These are phyloP conservation scores for Sugiyamaella neomexicana DNA, from an alignment of 1,139 yeast genomes.

Conservation along the genomic window DNA sequence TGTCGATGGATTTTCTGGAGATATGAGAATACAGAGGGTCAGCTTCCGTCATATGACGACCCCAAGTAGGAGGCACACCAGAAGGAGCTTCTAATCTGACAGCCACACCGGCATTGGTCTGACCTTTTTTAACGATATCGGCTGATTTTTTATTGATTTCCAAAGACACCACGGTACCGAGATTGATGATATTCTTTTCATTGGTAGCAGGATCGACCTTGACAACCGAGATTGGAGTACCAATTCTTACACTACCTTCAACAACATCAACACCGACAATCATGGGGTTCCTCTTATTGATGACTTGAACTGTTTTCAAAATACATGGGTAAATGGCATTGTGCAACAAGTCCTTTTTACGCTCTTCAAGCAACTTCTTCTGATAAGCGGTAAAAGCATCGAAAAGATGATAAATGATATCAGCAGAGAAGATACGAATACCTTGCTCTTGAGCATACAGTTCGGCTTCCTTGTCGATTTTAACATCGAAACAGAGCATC, in stretches of 20 bases:
- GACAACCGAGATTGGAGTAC: constrained; percentile 96
- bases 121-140: constrained; percentile 85
- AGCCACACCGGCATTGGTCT: constrained; percentile 97
- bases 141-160: constrained; percentile 92
- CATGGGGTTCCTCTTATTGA: constrained; percentile 99
- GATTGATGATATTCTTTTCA: constrained; percentile 65
- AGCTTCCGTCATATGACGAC: constrained; percentile 94
- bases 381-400: constrained; percentile 95
- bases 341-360: constrained; percentile 85
- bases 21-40: constrained; percentile 87
- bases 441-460: constrained; percentile 94
- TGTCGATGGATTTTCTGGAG: constrained; percentile 86
- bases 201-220: constrained; percentile 84
- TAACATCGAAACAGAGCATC: constrained; percentile 97
- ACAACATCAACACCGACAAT: constrained; percentile 96
- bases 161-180: constrained; percentile 84
- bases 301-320: constrained; percentile 88
- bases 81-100: constrained; percentile 93
- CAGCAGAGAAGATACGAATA: constrained; percentile 89
- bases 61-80: constrained; percentile 91
- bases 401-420: constrained; percentile 92
- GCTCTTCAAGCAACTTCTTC: constrained; percentile 77
- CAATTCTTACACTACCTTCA: constrained; percentile 86
- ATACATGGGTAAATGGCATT: constrained; percentile 96
- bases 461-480: constrained; percentile 96